Conservation (phyloP, 1,284 basidiomycete genomes). For the Melampsora larici-populina region DNA sequence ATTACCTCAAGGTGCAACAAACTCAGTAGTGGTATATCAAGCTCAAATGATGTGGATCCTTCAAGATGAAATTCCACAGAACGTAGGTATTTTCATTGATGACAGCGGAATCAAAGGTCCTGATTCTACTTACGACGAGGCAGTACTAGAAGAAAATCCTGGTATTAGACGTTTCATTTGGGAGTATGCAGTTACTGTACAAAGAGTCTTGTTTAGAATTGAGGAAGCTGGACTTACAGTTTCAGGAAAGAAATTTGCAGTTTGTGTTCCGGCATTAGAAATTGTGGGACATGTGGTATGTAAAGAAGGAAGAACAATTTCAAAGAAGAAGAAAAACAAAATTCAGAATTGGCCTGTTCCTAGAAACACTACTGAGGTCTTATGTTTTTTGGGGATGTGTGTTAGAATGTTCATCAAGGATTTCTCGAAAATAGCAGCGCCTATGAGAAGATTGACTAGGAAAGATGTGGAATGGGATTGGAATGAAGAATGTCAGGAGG, state of each 20-base stretch:
- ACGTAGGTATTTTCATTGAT: too few species aligned
- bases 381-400: slow-evolving; percentile 19
- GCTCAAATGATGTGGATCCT: too few species aligned
- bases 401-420: slow-evolving; percentile 38
- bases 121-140: too few species aligned
- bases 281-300: slow-evolving; percentile 33
- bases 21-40: too few species aligned
- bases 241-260: slow-evolving; percentile 2
- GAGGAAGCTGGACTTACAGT: slow-evolving; percentile 29
- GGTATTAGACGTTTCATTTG: slow-evolving; percentile 13
- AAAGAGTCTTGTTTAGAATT: slow-evolving; percentile 16
- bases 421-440: not conserved
- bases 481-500: slow-evolving; percentile 2
- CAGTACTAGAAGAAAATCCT: too few species aligned
- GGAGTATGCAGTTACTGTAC: slow-evolving; percentile 13
- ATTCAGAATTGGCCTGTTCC: not conserved
- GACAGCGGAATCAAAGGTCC: too few species aligned
- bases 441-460: not conserved
- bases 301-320: too few species aligned
- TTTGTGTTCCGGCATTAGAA: slow-evolving; percentile 17
- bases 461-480: too few species aligned
- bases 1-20: too few species aligned
- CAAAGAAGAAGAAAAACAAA: too few species aligned
- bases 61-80: too few species aligned
- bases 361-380: not conserved